Base-by-base conservation (phyloP, 2,329 filamentous ascomycete genomes). In the Pseudogymnoascus sp. region DNA sequence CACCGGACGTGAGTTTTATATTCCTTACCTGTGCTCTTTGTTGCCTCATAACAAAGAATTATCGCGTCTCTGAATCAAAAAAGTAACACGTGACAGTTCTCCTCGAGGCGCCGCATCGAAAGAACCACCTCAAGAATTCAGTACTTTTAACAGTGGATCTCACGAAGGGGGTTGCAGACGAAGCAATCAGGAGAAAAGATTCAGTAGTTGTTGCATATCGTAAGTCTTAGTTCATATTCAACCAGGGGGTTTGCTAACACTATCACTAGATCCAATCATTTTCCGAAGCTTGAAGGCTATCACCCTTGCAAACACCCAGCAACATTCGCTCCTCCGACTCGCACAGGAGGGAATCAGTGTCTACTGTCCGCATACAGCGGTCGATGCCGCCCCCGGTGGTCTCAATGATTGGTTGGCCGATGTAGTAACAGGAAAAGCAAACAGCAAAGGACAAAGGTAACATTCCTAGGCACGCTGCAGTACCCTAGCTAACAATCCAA, bases 321-420 rank as follows among this genome's bases (percentile, higher is more conserved):
- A 99, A 72, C 82, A 86, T 43, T 90, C 90, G 6, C 83, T 99
- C 32, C 80, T 99, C 3, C 83, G 87, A 47, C 82, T 99, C 11
- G 89, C 88, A 54, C 88, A 90, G 65, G 85, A 89, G 72, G 92
- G 93, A 35, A 91, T 99, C 69, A 95, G 91, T 65, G 91, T 99
- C 61, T 99, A 97, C 78, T 91, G 88, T 66, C 94, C 94, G 0
- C 94, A 99, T 75, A 99, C 94, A 0, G 93, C 94, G 12, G 85
- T 97, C 43, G 94, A 99, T 74, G 91, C 91, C 38, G 90, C 90
- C 0, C 84, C 86, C 0, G 84, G 86, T 16, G 94, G 94, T 3
- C 83, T 99, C 67, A 95, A 92, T 70, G 90, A 96, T 73, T 99
- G 93, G 93, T 85, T 99, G 8, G 91, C 90, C 63, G 89, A 95